Percentiles rank a stretch among this genome's conserved stretches.
phyloP scores from a whole-genome alignment of 257 asterid genomes.

The Jasminum sambac region DNA sequence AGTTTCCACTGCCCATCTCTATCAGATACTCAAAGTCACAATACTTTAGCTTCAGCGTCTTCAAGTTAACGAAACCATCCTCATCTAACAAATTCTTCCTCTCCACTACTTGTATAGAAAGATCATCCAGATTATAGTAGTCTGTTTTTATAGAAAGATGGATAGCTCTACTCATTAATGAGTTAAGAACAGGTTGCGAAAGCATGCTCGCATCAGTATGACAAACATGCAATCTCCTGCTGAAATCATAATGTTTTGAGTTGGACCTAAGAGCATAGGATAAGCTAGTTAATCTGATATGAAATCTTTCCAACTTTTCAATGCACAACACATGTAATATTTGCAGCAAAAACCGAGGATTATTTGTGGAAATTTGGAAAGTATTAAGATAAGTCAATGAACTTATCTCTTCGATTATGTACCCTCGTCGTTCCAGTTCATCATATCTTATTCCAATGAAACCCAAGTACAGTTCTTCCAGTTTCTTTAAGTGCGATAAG shows the following conservation, averaged over 20 bases:
- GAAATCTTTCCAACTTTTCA: not conserved
- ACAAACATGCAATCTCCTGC: slow-evolving; percentile 12
- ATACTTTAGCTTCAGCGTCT: not conserved
- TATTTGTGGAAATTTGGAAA: slow-evolving; percentile 11
- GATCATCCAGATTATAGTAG: not conserved
- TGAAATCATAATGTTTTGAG: not conserved
- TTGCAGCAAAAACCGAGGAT: not conserved
- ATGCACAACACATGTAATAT: not conserved
- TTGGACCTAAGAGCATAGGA: not conserved
- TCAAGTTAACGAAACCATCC: not conserved
- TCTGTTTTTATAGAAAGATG: not conserved
- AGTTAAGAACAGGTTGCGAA: not conserved
- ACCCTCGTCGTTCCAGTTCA: not conserved
- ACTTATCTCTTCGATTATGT: not conserved
- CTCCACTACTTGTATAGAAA: not conserved
- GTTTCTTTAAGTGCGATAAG: slow-evolving; percentile 1
- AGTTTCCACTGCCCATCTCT: not conserved
- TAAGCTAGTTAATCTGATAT: not conserved
- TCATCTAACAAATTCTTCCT: slow-evolving; percentile 1
- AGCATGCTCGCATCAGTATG: not conserved
- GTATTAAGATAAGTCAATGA: not conserved
- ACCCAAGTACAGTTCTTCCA: slow-evolving; percentile 25
- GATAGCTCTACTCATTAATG: not conserved
- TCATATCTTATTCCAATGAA: not conserved
- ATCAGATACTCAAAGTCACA: not conserved